phyloP scores from a whole-genome alignment of 768 basidiomycete species.

The Rhodocollybia butyracea region DNA sequence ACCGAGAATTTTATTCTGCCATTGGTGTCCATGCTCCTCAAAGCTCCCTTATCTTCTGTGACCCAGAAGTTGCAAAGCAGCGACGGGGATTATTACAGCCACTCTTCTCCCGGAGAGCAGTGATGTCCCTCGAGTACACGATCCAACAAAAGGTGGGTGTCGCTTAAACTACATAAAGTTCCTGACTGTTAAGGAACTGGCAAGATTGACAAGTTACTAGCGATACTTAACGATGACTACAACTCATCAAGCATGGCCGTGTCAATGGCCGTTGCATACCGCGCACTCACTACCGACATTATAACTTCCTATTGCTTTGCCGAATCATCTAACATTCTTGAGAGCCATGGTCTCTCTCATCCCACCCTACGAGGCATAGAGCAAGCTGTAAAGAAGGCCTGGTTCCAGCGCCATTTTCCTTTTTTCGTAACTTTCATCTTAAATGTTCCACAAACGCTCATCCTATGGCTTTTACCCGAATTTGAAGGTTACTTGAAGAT shows the following conservation, averaged over 20 bases:
- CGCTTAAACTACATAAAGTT: no score
- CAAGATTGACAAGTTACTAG: slow-evolving; percentile 31
- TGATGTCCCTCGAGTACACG: slow-evolving; percentile 19
- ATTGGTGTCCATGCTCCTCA: slow-evolving; percentile 27
- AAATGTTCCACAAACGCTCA: slow-evolving; percentile 13
- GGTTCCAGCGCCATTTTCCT: slow-evolving; percentile 30
- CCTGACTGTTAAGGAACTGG: neutral
- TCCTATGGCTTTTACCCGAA: slow-evolving; percentile 1
- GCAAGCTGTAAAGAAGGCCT: slow-evolving; percentile 23
- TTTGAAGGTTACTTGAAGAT: slow-evolving; percentile 13
- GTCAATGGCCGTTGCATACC: slow-evolving; percentile 38
- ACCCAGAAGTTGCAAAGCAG: slow-evolving; percentile 29
- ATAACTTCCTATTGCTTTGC: slow-evolving; percentile 41
- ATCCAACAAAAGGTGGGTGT: neutral
- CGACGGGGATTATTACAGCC: slow-evolving; percentile 29
- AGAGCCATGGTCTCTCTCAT: slow-evolving; percentile 28
- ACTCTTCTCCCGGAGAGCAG: slow-evolving; percentile 36
- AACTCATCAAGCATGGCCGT: slow-evolving; percentile 17
- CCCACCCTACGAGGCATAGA: slow-evolving; percentile 31
- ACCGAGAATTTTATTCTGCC: slow-evolving; percentile 32
- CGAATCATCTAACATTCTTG: slow-evolving; percentile 26
- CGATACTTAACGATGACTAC: slow-evolving; percentile 13
- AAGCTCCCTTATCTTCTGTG: slow-evolving; percentile 33
- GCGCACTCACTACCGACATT: slow-evolving; percentile 39
- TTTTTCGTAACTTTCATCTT: slow-evolving; percentile 17